A percentile compares a stretch with the other conserved stretches of the same genome.
Evolutionary conservation across 768 basidiomycete species (phyloP).

Genomic region (Xerocomus potaroensis): DNA sequence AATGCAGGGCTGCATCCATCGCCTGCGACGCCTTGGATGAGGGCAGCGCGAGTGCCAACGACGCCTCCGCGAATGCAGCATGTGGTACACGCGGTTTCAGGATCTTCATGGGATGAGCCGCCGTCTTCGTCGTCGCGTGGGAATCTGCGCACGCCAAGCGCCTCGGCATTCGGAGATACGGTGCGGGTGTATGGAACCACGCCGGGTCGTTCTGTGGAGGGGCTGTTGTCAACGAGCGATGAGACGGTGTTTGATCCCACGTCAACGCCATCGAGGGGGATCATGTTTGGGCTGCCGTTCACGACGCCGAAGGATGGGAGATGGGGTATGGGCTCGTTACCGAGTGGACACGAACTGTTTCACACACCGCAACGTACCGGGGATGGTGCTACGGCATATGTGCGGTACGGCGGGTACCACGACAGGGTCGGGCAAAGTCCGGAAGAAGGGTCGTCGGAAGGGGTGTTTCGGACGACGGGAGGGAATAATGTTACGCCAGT

Average conservation of each 20-base stretch:
- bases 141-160: conserved; percentile 51
- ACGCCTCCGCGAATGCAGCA: conserved; percentile 43
- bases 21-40: conserved; percentile 48
- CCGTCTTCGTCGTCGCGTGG: conserved; percentile 42
- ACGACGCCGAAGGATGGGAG: conserved; percentile 57
- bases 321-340: conserved; percentile 32
- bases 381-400: conserved; percentile 13
- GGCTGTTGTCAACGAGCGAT: conserved; percentile 29
- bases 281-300: conserved; percentile 55
- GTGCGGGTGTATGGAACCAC: conserved; percentile 38
- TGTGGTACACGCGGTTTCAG: conserved; percentile 29
- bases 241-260: conserved; percentile 76
- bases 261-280: conserved; percentile 77
- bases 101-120: conserved; percentile 44
- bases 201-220: conserved; percentile 36
- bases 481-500: conserved; percentile 53
- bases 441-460: conserved; percentile 18
- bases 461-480: conserved; percentile 13
- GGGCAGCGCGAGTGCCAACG: conserved; percentile 34
- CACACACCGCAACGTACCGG: conserved; percentile 48
- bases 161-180: conserved; percentile 31
- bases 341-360: conserved; percentile 40
- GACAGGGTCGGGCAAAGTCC: conserved; percentile 18
- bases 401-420: conserved; percentile 9
- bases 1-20: conserved; percentile 51